Percentiles rank a stretch among this genome's conserved stretches.
These are phyloP conservation scores for Hemileccinum impolitum DNA, from an alignment of 768 basidiomycete genomes.

Conservation along the genomic window DNA sequence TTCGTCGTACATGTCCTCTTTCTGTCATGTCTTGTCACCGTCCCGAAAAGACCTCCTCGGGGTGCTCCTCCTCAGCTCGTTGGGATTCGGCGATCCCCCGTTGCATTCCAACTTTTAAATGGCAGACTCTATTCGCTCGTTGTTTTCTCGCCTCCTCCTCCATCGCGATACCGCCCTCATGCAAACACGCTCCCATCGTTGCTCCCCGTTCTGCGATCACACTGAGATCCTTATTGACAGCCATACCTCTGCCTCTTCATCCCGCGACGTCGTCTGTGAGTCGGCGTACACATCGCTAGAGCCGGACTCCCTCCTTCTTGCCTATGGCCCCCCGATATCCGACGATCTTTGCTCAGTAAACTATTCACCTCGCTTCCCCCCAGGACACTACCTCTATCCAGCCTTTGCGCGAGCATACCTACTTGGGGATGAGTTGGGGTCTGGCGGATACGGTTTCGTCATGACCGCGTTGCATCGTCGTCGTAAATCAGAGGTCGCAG, in stretches of 20 bases:
- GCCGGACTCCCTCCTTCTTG: conserved; percentile 24
- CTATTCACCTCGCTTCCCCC: conserved; percentile 55
- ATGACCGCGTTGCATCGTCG: conserved; percentile 73
- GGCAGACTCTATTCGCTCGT: conserved; percentile 1
- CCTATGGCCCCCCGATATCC: conserved; percentile 2
- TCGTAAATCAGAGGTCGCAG: conserved; percentile 71
- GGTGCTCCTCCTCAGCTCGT: conserved; percentile 4
- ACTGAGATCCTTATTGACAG: too few species aligned
- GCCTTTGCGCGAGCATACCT: conserved; percentile 58
- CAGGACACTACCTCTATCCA: conserved; percentile 55
- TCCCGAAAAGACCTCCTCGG: conserved; percentile 24
- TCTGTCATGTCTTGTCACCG: conserved; percentile 7
- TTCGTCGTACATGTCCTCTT: conserved; percentile 3
- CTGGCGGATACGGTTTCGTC: conserved; percentile 94
- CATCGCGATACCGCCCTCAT: neutral
- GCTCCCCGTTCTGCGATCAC: neutral
- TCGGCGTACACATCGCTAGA: neutral
- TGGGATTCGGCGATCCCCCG: conserved; percentile 12
- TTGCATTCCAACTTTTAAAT: conserved; percentile 23
- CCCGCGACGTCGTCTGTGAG: neutral
- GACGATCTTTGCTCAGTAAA: conserved; percentile 18
- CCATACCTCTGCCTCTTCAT: neutral
- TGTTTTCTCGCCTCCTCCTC: conserved; percentile 1
- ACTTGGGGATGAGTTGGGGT: conserved; percentile 77
- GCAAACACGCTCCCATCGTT: too few species aligned